Evolutionary conservation across 1,284 basidiomycete species (phyloP), one percentile per base, ranked within the genome.

Genomic region (Xanthoconium separans): DNA sequence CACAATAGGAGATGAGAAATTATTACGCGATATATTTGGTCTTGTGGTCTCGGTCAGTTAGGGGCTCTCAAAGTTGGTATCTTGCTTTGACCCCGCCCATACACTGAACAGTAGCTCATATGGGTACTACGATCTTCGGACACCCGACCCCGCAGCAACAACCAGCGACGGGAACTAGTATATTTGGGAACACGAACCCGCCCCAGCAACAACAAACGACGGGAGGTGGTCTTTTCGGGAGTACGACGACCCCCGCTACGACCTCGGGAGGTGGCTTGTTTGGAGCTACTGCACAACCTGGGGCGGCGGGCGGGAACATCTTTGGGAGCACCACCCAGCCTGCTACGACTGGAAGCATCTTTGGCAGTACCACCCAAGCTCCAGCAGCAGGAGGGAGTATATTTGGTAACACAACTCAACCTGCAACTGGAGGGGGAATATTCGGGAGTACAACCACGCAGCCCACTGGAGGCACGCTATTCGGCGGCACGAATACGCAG

Each of bases 391-490:
- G 61, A 27, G 62, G 69, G 20, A 55, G 39, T 47, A 50, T 60
- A 30, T 74, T 54, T 58, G 61, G 65, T 29, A 44, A 39, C 29
- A 47, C 56, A 31, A 33, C 60, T 2, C 58, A 62, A 24, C 50
- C 61, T 3, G 40, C 50, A 39, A 34, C 44, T 1, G 58, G 62
- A 39, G 63, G 62, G 3, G 54, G 59, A 40, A 51, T 64, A 43
- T 70, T 64, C 49, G 53, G 68, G 16, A 47, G 44, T 10, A 27
- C 51, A 2, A 47, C 51, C 6, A 45, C 50, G 30, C 59, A 61
- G 37, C 62, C 57, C 40, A 18, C 50, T 60, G 57, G 55, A n/a
- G 63, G 68, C 15, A 53, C 57, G 31, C 41, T 69, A 30, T 73
- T 71, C 41, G 60, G 61, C 15, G 36, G 24, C 20, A 29, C 60